phyloP scores from a whole-genome alignment of 2,329 filamentous ascomycete species.

The Macrophomina phaseolina region DNA sequence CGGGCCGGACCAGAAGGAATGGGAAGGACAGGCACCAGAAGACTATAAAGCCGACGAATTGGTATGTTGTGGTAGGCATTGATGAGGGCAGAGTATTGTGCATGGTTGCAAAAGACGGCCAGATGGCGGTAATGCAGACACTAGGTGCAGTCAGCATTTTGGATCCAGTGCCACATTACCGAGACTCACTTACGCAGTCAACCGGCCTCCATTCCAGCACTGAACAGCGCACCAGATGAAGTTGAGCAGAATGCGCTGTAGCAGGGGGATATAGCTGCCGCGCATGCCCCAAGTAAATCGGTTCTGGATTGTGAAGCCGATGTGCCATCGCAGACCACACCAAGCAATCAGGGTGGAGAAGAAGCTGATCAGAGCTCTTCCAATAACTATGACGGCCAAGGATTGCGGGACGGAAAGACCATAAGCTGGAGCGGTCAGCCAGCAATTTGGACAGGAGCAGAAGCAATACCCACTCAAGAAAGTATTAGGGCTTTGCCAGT shows the following conservation, averaged over 20 bases:
- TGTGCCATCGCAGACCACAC: constrained; percentile 57
- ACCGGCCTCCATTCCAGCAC: constrained; percentile 46
- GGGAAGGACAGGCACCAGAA: constrained; percentile 48
- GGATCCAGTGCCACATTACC: neutral
- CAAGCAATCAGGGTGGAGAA: constrained; percentile 55
- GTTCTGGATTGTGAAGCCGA: constrained; percentile 58
- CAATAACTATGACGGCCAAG: constrained; percentile 56
- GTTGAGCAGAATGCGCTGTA: constrained; percentile 56
- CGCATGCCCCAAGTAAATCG: constrained; percentile 58
- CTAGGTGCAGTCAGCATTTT: neutral
- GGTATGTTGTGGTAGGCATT: constrained; percentile 44
- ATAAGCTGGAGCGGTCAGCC: constrained; percentile 38
- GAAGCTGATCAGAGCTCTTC: constrained; percentile 48
- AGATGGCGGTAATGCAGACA: constrained; percentile 44
- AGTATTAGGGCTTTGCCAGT: constrained; percentile 56
- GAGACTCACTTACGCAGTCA: constrained; percentile 33
- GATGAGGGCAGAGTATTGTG: constrained; percentile 40
- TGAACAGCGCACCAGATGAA: constrained; percentile 59
- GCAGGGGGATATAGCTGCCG: constrained; percentile 55
- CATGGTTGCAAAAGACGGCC: constrained; percentile 43
- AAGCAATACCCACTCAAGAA: constrained; percentile 44
- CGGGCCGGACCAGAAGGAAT: constrained; percentile 56
- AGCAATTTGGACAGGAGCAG: too few species aligned
- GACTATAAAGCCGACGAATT: constrained; percentile 43
- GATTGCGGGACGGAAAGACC: constrained; percentile 56